Percentiles rank a stretch among this genome's conserved stretches.
Conservation (phyloP, 2,329 filamentous ascomycete species). For the Fusarium metavorans region DNA sequence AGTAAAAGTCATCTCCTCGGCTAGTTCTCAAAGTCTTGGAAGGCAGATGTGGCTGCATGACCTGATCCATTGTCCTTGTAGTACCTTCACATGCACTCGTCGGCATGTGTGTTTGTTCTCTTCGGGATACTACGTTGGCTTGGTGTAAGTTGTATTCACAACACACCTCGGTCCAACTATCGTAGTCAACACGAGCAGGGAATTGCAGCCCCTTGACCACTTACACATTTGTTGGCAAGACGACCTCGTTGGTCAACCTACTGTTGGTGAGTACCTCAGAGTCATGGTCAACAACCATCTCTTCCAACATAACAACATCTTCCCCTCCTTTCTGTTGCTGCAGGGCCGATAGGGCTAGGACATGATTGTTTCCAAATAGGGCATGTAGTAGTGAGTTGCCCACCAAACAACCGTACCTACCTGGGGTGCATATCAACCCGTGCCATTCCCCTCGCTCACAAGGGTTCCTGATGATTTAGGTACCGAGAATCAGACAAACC, state of each 20-base stretch:
- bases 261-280: background rate
- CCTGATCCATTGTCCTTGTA: background rate
- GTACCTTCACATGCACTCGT: background rate
- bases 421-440: background rate
- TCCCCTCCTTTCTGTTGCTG: background rate
- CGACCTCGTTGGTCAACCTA: background rate
- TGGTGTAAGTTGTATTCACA: background rate
- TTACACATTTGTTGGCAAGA: background rate
- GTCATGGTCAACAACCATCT: background rate
- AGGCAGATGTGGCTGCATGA: background rate
- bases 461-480: background rate
- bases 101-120: background rate
- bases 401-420: background rate
- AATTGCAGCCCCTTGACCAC: background rate
- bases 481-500: background rate
- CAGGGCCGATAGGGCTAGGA: background rate
- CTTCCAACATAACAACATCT: background rate
- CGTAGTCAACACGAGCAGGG: background rate
- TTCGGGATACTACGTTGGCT: background rate
- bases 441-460: background rate
- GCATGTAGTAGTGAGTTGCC: background rate
- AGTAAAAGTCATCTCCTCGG: background rate
- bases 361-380: background rate
- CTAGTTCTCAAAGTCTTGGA: background rate
- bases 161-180: background rate